Evolutionary conservation across 1,139 yeast genomes (phyloP).

Genomic region (Yamadazyma diospyri): DNA sequence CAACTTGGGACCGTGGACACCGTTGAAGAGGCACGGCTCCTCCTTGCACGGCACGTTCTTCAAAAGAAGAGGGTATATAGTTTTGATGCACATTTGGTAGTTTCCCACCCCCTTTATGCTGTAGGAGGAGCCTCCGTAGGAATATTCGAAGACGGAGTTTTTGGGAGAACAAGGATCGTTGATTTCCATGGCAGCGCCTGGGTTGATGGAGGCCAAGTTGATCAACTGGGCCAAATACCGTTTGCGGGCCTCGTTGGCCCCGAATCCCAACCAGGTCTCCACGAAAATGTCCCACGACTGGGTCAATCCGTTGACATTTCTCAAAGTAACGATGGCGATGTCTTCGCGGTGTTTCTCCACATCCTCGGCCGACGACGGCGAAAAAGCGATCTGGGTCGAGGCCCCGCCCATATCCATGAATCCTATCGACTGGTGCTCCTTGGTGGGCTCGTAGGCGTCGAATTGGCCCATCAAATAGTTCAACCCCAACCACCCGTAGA

Average conservation of each 20-base stretch:
- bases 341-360: conserved; percentile 59
- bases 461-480: conserved; percentile 63
- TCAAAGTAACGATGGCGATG: conserved; percentile 51
- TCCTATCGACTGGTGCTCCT: conserved; percentile 56
- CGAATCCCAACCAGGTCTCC: conserved; percentile 82
- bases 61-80: conserved; percentile 66
- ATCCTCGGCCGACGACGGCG: conserved; percentile 55
- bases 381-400: conserved; percentile 77
- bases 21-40: conserved; percentile 74
- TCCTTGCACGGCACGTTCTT: conserved; percentile 73
- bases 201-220: conserved; percentile 18
- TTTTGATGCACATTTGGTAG: conserved; percentile 61
- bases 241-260: conserved; percentile 74
- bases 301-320: conserved; percentile 56
- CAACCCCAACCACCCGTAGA: conserved; percentile 77
- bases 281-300: conserved; percentile 74
- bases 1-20: conserved; percentile 73
- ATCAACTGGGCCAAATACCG: conserved; percentile 57
- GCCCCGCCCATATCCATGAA: conserved; percentile 95
- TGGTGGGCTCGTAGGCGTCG: conserved; percentile 36
- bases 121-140: conserved; percentile 42
- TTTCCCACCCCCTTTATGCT: conserved; percentile 62
- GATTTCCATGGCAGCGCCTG: conserved; percentile 23
- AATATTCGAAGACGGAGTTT: conserved; percentile 45
- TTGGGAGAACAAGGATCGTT: conserved; percentile 72